Evolutionary conservation across 305 asterid species (phyloP).

Genomic region (Fraxinus angustifolia): DNA sequence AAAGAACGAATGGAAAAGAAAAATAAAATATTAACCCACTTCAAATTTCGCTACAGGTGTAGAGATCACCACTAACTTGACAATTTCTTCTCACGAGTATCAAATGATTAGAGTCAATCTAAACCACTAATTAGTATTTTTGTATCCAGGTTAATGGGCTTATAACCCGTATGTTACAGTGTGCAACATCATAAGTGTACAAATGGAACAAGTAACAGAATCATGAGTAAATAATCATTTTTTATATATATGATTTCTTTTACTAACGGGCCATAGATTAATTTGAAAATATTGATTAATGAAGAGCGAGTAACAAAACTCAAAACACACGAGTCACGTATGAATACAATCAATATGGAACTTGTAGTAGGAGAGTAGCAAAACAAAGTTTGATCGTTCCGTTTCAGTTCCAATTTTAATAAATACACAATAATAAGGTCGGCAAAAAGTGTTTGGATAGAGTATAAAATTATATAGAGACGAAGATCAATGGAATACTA

Average conservation of each 20-base stretch:
- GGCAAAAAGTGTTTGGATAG: background rate
- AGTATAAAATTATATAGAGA: too few relatives aligned
- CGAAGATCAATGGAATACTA: background rate
- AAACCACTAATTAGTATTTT: too few relatives aligned
- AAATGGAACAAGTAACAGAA: background rate
- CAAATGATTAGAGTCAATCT: too few relatives aligned
- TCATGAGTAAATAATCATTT: background rate
- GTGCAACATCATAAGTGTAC: background rate
- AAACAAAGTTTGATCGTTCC: too few relatives aligned
- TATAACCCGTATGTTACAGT: background rate
- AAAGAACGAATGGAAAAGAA: too few relatives aligned
- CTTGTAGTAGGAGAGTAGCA: background rate
- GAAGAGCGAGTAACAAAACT: background rate
- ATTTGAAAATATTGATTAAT: background rate
- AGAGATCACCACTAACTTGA: too few relatives aligned
- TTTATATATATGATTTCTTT: too few relatives aligned
- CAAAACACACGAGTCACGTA: background rate
- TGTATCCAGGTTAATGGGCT: background rate
- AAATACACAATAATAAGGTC: background rate
- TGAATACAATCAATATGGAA: background rate
- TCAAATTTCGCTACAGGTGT: too few relatives aligned
- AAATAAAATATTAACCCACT: too few relatives aligned
- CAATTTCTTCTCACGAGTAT: too few relatives aligned
- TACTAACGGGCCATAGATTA: background rate
- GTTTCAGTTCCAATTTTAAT: background rate